Percentiles rank a stretch among this genome's conserved stretches.
Evolutionary conservation across 305 asterid species (phyloP).

Genomic region (Solanum hybrid): DNA sequence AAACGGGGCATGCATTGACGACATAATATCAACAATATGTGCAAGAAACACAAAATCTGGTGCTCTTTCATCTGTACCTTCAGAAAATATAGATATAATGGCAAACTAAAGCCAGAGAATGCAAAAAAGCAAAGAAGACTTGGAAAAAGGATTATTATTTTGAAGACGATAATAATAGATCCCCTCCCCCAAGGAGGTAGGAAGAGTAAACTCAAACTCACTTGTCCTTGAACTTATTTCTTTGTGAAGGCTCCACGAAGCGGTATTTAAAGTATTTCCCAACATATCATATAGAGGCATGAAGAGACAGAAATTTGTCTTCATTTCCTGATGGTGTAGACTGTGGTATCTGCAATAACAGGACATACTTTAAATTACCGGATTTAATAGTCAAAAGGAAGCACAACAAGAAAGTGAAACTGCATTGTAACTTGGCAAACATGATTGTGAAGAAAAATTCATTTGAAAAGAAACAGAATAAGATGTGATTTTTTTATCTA

Average conservation of each 20-base stretch:
- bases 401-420: background rate
- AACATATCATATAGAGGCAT: slow-evolving; percentile 72
- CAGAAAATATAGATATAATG: background rate
- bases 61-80: slow-evolving; percentile 45
- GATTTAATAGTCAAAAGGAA: background rate
- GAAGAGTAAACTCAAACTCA: slow-evolving; percentile 23
- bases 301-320: slow-evolving; percentile 77
- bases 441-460: background rate
- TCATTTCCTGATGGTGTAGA: slow-evolving; percentile 61
- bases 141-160: background rate
- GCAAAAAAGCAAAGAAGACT: background rate
- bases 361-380: background rate
- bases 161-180: background rate
- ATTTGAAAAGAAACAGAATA: background rate
- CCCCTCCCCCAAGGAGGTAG: background rate
- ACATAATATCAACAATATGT: slow-evolving; percentile 70
- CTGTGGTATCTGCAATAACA: slow-evolving; percentile 62
- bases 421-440: background rate
- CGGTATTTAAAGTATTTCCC: slow-evolving; percentile 55
- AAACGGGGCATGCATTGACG: slow-evolving; percentile 61
- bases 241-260: slow-evolving; percentile 56
- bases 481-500: background rate
- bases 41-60: slow-evolving; percentile 94
- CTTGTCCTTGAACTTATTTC: slow-evolving; percentile 54
- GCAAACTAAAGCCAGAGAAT: background rate